Percentiles rank a stretch among this genome's conserved stretches.
These are phyloP conservation scores for Mortierella hygrophila DNA, from an alignment of 192 early-diverging fungal species.

Conservation along the genomic window DNA sequence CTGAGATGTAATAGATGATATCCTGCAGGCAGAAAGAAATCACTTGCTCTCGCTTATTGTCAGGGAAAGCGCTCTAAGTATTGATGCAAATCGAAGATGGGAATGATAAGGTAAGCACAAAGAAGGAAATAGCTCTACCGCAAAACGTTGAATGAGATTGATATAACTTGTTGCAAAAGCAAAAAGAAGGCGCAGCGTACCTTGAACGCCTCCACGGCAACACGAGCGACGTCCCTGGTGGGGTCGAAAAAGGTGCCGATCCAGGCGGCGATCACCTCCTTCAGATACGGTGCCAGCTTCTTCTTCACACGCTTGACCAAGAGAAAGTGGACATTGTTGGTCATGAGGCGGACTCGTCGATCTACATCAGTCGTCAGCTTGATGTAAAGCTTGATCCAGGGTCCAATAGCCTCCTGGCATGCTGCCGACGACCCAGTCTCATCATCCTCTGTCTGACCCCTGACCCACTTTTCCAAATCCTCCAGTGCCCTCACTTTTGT, in stretches of 20 bases:
- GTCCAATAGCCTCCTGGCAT: conserved; percentile 42
- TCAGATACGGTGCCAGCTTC: conserved; percentile 84
- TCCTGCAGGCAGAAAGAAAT: conserved; percentile 83
- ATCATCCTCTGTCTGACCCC: conserved; percentile 52
- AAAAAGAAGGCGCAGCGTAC: conserved; percentile 45
- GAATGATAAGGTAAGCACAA: not conserved
- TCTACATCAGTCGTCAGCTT: conserved; percentile 83
- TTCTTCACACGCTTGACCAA: conserved; percentile 79
- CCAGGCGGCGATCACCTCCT: conserved; percentile 89
- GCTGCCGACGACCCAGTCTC: conserved; percentile 63
- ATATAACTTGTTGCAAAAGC: not conserved
- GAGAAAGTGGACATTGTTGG: conserved; percentile 74
- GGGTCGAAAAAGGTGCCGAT: conserved; percentile 86
- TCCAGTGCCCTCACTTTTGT: conserved; percentile 91
- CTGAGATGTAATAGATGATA: conserved; percentile 76
- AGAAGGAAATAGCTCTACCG: not conserved
- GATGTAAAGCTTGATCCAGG: conserved; percentile 74
- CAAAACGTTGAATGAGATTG: not conserved
- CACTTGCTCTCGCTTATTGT: conserved; percentile 79
- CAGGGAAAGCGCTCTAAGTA: conserved; percentile 81
- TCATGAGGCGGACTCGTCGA: conserved; percentile 81
- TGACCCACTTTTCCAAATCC: conserved; percentile 81
- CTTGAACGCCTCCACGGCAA: conserved; percentile 75
- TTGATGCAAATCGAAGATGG: too few relatives aligned
- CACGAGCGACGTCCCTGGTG: conserved; percentile 78